Base-by-base conservation (phyloP, 1,139 yeast genomes). In the Yamadazyma buinensis region DNA sequence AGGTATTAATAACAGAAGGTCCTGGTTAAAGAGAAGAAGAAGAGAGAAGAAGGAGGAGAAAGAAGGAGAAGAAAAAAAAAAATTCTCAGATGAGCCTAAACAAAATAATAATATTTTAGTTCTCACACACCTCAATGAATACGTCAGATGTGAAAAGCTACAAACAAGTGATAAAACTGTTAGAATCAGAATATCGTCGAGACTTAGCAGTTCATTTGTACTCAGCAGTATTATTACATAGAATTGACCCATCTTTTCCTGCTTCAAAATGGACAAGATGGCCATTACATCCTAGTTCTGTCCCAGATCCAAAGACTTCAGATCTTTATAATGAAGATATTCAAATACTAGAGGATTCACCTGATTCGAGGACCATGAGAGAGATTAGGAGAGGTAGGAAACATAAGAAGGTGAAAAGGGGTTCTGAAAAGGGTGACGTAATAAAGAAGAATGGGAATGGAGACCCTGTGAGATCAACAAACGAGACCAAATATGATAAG, bases 121-220 rank as follows among this genome's bases (percentile, higher is more conserved):
- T 21, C n/a, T 23, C 23, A 28, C 30, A 28, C 30, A 28, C 17
- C 25, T 12, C 7, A 5, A 23, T 23, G 27, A 15, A 25, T 25
- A 13, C 5, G 11, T 2, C 4, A 14, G 20, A 23, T 14, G 32
- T 38, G 7, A 13, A 22, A 12, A 45, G 41, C 10, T 36, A 28
- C 17, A 30, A 49, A 7, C 53, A 51, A 32, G 49, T 67, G 4
- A 33, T 75, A 5, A 54, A 61, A 10, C 39, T 51, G 8, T 39
- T 75, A 13, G 79, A 77, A 42, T 55, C 56, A 2, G 70, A 67
- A 4, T 70, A 64, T 38, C 52, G 72, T 10, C 51, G 50, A 11
- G 83, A 79, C 49, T 53, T 77, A 23, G 72, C 75, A 0, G 40
- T 73, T 1, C 85, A 79, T 52, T 52, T 79, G 6, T 78, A 76